These are phyloP conservation scores for Podospora australis DNA, from an alignment of 495 filamentous ascomycete genomes.

Conservation along the genomic window DNA sequence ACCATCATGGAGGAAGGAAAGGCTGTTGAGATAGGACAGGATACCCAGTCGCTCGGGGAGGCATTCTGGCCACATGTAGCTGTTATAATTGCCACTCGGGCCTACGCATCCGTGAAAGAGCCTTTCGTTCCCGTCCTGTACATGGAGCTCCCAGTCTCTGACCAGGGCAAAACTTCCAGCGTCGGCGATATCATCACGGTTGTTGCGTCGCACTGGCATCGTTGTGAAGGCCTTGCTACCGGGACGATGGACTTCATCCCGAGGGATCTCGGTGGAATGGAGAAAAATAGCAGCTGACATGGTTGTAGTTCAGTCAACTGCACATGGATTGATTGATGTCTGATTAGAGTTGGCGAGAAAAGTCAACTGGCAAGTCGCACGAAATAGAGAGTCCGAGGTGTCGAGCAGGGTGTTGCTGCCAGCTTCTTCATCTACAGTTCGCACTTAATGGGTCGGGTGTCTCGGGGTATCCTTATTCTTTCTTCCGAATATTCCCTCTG, in stretches of 20 bases:
- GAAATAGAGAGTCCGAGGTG: no score
- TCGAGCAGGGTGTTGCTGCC: no score
- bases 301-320: no score
- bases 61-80: not conserved
- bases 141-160: not conserved
- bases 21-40: not conserved
- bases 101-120: not conserved
- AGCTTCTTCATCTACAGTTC: no score
- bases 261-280: not conserved
- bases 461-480: no score
- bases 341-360: no score
- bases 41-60: not conserved
- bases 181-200: not conserved
- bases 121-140: not conserved
- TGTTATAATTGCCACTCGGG: not conserved
- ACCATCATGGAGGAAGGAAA: not conserved
- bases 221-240: not conserved
- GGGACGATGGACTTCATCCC: not conserved
- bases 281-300: not conserved
- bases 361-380: no score
- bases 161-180: not conserved
- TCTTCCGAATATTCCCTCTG: no score
- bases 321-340: no score
- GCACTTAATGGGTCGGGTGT: no score
- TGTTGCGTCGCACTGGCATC: not conserved